Evolutionary conservation across 176 grass and related monocot genomes (phyloP).

Genomic region (Bothriochloa decipiens): DNA sequence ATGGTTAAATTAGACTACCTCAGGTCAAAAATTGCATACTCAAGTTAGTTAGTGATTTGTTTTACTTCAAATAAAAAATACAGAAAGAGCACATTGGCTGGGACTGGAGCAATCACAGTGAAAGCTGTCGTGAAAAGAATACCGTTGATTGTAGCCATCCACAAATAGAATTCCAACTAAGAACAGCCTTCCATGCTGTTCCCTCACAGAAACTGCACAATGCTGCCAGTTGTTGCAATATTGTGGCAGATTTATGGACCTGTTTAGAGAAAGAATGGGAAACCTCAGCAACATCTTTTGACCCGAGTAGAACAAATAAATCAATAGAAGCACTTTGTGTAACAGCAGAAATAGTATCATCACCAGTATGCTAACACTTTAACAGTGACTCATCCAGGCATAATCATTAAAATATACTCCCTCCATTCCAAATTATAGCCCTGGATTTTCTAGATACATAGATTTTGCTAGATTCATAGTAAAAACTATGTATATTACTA

Average conservation of each 20-base stretch:
- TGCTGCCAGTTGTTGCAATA: slow-evolving; percentile 91
- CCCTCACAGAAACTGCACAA: slow-evolving; percentile 82
- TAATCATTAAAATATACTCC: slow-evolving; percentile 6
- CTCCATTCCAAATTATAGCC: too few relatives aligned
- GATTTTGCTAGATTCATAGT: too few relatives aligned
- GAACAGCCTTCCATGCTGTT: slow-evolving; percentile 68
- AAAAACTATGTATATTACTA: too few relatives aligned
- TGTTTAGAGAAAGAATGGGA: slow-evolving; percentile 41
- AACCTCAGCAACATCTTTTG: background rate
- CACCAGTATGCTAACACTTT: slow-evolving; percentile 21
- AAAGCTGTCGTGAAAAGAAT: slow-evolving; percentile 31
- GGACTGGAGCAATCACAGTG: slow-evolving; percentile 16
- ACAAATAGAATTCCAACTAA: slow-evolving; percentile 77
- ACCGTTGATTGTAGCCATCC: slow-evolving; percentile 79
- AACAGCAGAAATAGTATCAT: slow-evolving; percentile 16
- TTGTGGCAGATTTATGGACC: slow-evolving; percentile 98
- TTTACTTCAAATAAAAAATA: background rate
- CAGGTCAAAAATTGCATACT: background rate
- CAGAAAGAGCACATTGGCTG: background rate
- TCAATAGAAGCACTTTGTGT: background rate
- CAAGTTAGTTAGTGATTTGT: background rate
- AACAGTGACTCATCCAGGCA: background rate
- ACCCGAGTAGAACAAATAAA: background rate
- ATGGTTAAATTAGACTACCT: background rate
- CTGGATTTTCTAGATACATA: too few relatives aligned